Evolutionary conservation across 2,329 filamentous ascomycete species (phyloP).

Genomic region (Xylaria multiplex): DNA sequence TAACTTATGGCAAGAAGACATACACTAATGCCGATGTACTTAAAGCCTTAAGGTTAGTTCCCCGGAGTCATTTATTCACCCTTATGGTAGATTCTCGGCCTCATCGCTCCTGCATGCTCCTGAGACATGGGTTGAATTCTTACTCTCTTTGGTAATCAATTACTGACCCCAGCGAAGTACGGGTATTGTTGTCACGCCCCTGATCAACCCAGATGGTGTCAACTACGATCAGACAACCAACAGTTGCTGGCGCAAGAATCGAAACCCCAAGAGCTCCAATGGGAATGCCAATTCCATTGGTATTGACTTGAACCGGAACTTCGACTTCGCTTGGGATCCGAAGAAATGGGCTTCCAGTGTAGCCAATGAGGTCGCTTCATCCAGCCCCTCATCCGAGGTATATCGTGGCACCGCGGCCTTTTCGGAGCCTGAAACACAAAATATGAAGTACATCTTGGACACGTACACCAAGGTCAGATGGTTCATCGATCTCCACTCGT

Average conservation of each 20-base stretch:
- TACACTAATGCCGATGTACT: constrained; percentile 64
- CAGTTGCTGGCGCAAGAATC: constrained; percentile 67
- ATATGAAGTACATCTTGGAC: constrained; percentile 63
- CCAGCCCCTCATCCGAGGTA: constrained; percentile 56
- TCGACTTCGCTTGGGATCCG: constrained; percentile 68
- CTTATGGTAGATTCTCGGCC: too few relatives aligned
- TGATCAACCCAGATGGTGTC: constrained; percentile 66
- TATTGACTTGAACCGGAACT: constrained; percentile 67
- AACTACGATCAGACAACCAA: constrained; percentile 61
- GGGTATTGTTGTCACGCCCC: constrained; percentile 63
- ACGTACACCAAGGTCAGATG: constrained; percentile 61
- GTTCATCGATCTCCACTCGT: constrained; percentile 69
- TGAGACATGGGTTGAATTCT: too few relatives aligned
- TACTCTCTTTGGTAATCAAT: too few relatives aligned
- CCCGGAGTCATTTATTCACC: too few relatives aligned
- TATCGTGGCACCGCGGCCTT: constrained; percentile 62
- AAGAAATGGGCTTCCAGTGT: constrained; percentile 55
- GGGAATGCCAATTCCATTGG: constrained; percentile 51
- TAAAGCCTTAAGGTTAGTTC: constrained; percentile 53
- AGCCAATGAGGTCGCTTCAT: constrained; percentile 53
- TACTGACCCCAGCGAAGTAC: constrained; percentile 42
- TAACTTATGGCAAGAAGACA: constrained; percentile 61
- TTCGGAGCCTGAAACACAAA: constrained; percentile 67
- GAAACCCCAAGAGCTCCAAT: constrained; percentile 55
- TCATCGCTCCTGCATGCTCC: too few relatives aligned